A percentile compares a stretch with the other conserved stretches of the same genome.
phyloP scores from a whole-genome alignment of 345 rosid genomes.

The Gossypium thurberi region DNA sequence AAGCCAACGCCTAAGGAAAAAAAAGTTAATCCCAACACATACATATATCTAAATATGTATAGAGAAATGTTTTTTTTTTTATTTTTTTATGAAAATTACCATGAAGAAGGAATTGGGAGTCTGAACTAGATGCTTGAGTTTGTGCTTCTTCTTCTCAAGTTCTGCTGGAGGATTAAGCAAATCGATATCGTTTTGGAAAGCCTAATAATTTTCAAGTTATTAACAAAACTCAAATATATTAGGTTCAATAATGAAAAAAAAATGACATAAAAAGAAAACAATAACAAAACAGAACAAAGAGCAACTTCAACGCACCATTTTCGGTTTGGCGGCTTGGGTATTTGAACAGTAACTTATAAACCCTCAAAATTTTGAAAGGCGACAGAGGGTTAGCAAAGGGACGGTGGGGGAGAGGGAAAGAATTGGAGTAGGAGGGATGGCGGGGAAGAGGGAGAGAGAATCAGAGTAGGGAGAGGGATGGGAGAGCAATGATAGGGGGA shows the following conservation, averaged over 20 bases:
- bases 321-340: background rate
- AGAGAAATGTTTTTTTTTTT: background rate
- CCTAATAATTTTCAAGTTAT: background rate
- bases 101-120: constrained; percentile 8
- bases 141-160: constrained; percentile 12
- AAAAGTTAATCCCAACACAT: background rate
- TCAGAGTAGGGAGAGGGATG: too few relatives aligned
- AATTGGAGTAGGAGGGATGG: too few relatives aligned
- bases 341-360: background rate
- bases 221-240: background rate
- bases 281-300: background rate
- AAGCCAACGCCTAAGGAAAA: too few relatives aligned
- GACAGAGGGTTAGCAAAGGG: too few relatives aligned
- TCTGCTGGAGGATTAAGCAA: background rate
- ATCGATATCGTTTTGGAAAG: background rate
- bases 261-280: background rate
- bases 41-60: background rate
- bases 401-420: too few relatives aligned
- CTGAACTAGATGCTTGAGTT: background rate
- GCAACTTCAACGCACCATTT: background rate
- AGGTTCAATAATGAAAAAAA: background rate
- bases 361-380: background rate
- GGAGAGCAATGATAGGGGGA: too few relatives aligned
- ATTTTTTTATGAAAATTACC: background rate
- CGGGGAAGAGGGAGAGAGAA: too few relatives aligned